phyloP scores from a whole-genome alignment of 768 basidiomycete species.

The Macrolepiota albuminosa region DNA sequence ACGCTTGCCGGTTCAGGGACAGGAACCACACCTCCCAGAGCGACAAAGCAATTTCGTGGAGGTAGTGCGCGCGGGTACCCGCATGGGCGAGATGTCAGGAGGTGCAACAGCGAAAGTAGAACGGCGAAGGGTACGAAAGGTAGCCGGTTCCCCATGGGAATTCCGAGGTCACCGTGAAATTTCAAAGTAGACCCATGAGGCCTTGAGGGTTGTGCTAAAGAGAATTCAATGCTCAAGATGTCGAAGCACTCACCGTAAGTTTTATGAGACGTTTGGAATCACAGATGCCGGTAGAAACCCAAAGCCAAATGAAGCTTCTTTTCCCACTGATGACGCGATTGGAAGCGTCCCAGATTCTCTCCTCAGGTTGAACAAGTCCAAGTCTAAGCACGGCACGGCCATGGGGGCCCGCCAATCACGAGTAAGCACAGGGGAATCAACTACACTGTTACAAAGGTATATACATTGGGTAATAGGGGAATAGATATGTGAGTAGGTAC shows the following conservation, averaged over 20 bases:
- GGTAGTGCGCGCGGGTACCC: not conserved
- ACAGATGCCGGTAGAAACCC: not conserved
- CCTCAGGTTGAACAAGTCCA: not conserved
- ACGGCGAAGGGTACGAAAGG: not conserved
- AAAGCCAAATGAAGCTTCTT: not conserved
- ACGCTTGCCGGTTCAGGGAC: not conserved
- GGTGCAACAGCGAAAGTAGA: not conserved
- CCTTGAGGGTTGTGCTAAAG: not conserved
- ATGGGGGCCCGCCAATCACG: not conserved
- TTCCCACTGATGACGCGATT: not conserved
- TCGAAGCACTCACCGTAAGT: not conserved
- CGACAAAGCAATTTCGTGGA: not conserved
- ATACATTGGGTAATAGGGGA: not conserved
- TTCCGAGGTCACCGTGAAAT: not conserved
- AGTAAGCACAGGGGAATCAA: not conserved
- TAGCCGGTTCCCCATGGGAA: not conserved
- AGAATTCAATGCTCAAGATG: not conserved
- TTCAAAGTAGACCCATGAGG: not conserved
- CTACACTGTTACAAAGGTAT: constrained; percentile 11
- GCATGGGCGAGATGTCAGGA: not conserved
- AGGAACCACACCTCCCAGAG: not conserved
- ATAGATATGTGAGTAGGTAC: constrained; percentile 2
- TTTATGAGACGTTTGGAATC: not conserved
- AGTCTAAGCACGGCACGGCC: not conserved
- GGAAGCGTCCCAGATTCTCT: not conserved